Percentiles rank a stretch among this genome's conserved stretches.
Evolutionary conservation across 2,329 filamentous ascomycete species (phyloP).

Genomic region (Tolypocladium ophioglossoides): DNA sequence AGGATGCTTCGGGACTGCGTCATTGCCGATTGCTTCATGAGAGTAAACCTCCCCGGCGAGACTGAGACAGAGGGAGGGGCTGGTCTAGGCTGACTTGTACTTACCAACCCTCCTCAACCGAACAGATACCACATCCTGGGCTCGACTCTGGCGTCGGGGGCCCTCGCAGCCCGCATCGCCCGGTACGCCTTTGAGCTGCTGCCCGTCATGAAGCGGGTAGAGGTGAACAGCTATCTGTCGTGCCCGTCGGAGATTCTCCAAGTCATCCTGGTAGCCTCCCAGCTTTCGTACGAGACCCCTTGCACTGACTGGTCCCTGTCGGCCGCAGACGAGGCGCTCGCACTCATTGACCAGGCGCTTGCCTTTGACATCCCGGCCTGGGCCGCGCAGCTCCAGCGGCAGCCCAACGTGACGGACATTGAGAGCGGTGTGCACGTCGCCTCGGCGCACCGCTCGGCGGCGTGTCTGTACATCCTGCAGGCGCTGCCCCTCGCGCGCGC

Average conservation of each 20-base stretch:
- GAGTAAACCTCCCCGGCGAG: slow-evolving; percentile 9
- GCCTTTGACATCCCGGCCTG: slow-evolving; percentile 31
- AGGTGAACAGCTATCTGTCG: slow-evolving; percentile 31
- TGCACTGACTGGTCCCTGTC: slow-evolving; percentile 19
- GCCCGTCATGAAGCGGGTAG: slow-evolving; percentile 28
- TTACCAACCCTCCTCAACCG: background rate
- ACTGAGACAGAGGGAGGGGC: background rate
- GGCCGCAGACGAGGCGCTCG: slow-evolving; percentile 24
- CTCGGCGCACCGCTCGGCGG: slow-evolving; percentile 34
- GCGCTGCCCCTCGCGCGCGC: slow-evolving; percentile 27
- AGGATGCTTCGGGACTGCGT: slow-evolving; percentile 32
- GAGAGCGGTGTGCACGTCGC: slow-evolving; percentile 33
- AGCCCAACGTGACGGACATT: slow-evolving; percentile 24
- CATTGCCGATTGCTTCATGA: slow-evolving; percentile 37
- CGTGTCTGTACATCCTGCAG: slow-evolving; percentile 36
- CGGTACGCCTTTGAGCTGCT: slow-evolving; percentile 27
- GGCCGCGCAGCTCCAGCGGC: slow-evolving; percentile 27
- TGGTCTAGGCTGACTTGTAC: background rate
- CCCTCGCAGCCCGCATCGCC: slow-evolving; percentile 26
- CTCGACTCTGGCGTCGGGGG: slow-evolving; percentile 24
- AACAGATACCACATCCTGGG: slow-evolving; percentile 30
- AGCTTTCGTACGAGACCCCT: slow-evolving; percentile 27
- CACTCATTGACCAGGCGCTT: slow-evolving; percentile 29
- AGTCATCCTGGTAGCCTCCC: slow-evolving; percentile 33
- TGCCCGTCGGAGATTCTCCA: slow-evolving; percentile 32